These are phyloP conservation scores for Dalbergia oliveri DNA, from an alignment of 306 rosid species.

Conservation along the genomic window DNA sequence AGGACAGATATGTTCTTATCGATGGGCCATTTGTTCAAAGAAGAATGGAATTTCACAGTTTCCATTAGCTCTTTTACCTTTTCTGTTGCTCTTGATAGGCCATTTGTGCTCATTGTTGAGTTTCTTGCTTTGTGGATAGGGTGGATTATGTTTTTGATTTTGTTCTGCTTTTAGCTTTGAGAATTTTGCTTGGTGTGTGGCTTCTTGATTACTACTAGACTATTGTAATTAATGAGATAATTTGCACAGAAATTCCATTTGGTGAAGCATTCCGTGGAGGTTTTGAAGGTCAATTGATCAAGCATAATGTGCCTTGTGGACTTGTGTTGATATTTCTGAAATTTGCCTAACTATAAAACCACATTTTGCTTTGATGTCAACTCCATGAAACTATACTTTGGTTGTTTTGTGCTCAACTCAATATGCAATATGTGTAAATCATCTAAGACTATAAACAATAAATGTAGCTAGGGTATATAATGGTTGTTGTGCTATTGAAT, in stretches of 20 bases:
- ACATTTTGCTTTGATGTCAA: neutral
- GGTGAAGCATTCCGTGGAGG: too few species aligned
- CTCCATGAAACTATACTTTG: neutral
- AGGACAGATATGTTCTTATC: constrained; percentile 5
- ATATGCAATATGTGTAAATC: neutral
- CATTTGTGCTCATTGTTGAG: neutral
- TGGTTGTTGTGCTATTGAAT: neutral
- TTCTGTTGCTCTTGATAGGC: constrained; percentile 25
- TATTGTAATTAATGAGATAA: neutral
- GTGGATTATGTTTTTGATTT: constrained; percentile 48
- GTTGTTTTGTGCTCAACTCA: constrained; percentile 30
- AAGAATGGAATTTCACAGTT: too few species aligned
- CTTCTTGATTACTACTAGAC: neutral
- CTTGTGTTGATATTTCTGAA: too few species aligned
- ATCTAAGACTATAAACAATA: constrained; percentile 2
- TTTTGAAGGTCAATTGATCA: too few species aligned
- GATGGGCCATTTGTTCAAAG: neutral
- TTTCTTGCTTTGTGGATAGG: neutral
- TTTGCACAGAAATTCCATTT: neutral
- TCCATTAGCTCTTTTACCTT: constrained; percentile 28
- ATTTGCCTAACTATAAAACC: constrained; percentile 9
- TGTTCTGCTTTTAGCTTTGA: constrained; percentile 18
- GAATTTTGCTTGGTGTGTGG: neutral
- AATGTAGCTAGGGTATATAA: constrained; percentile 3
- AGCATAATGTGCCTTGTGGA: too few species aligned